Evolutionary conservation across 129 eudicot genomes (phyloP), one percentile per base, ranked within the genome.

Genomic region (Ambrosia artemisiifolia): DNA sequence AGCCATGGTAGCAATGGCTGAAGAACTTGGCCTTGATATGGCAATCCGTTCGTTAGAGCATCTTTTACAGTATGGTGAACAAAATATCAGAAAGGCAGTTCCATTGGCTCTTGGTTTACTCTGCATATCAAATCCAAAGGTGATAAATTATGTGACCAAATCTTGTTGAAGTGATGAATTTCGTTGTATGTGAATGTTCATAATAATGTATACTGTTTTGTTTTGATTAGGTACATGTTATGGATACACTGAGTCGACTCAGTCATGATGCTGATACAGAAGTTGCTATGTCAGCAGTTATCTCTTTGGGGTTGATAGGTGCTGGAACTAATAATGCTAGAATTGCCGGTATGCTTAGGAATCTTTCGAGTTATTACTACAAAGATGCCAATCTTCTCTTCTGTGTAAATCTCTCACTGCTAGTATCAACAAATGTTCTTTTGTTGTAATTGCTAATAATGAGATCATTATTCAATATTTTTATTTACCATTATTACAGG

Each of bases 311-410:
- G 56, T 85, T 90, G 83, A 95, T 95, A 18, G 99, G 99, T 70
- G 97, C 99, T 2, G 99, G 99, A 54, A 95, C 99, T 47, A 95
- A 95, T 76, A 95, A 95, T 76, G 99, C 99, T 9, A 78, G 99
- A 83, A 90, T 95, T 67, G 99, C 99, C 70, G 95, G 96, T 83
- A 95, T 95, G 99, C 97, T 95, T 75, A 91, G 99, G n/a, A 95
- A 95, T 76, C 88, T 95, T 49, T 95, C 99, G 11, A 95, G 97
- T 75, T 95, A 95, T 70, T 90, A 95, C 83, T 90, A 88, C 89
- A 95, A 90, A 86, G 99, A 95, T 72, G 97, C 99, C 71, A 90
- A 86, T 79, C 93, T 91, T 73, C 96, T 95, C 44, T 95, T 95
- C 65, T 95, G 97, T 84, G 99, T 95, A 80, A 57, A 28, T 57